These are phyloP conservation scores for Russula dissimulans DNA, from an alignment of 768 basidiomycete genomes.

Conservation along the genomic window DNA sequence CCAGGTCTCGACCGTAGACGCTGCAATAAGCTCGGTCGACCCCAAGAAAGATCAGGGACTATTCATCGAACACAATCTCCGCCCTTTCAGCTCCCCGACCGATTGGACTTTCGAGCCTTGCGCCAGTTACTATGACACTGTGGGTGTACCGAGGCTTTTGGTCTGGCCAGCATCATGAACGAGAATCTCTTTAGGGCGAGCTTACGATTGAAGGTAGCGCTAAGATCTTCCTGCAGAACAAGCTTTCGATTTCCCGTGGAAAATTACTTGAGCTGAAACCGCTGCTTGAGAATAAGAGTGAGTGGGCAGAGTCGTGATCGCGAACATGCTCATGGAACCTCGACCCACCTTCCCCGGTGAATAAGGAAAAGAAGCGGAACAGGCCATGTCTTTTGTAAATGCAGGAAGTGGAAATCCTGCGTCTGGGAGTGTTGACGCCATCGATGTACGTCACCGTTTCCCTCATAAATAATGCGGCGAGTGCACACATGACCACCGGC, in stretches of 20 bases:
- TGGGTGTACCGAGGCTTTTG: constrained; percentile 25
- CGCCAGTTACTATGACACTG: constrained; percentile 65
- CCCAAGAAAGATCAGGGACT: constrained; percentile 55
- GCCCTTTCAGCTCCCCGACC: constrained; percentile 51
- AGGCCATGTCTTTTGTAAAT: constrained; percentile 37
- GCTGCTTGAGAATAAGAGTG: constrained; percentile 54
- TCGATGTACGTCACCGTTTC: constrained; percentile 40
- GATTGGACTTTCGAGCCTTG: constrained; percentile 77
- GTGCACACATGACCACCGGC: constrained; percentile 10
- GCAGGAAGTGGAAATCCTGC: constrained; percentile 40
- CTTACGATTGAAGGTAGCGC: constrained; percentile 61
- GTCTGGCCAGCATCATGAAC: background rate
- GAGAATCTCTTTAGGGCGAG: constrained; percentile 33
- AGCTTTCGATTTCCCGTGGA: constrained; percentile 45
- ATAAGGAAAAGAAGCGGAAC: constrained; percentile 47
- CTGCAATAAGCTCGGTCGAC: constrained; percentile 43
- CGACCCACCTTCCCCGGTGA: background rate
- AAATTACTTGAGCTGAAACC: constrained; percentile 59
- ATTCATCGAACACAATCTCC: constrained; percentile 63
- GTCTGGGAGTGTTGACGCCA: constrained; percentile 49
- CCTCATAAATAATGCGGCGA: background rate
- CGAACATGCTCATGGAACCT: background rate
- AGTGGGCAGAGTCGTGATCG: constrained; percentile 22
- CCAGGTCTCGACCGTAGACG: constrained; percentile 38
- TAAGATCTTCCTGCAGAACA: constrained; percentile 77